Evolutionary conservation across 2,329 filamentous ascomycete genomes (phyloP).

Genomic region (Boeremia exigua): DNA sequence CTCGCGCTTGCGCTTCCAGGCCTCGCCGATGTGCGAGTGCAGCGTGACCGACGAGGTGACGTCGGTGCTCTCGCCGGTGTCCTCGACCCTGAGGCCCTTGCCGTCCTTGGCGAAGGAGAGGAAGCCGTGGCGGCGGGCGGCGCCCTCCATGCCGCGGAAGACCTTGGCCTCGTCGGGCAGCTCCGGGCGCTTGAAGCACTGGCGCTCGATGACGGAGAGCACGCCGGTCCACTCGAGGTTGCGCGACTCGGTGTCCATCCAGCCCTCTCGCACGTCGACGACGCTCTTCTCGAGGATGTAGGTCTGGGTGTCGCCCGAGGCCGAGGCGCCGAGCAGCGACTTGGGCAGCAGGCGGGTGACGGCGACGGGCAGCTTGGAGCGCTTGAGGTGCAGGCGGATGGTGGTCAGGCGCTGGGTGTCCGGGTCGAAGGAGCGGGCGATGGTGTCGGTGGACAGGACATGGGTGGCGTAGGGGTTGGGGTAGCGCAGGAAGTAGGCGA

Average conservation of each 20-base stretch:
- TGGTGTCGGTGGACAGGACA: constrained; percentile 83
- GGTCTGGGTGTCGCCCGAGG: constrained; percentile 70
- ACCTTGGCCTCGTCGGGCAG: constrained; percentile 32
- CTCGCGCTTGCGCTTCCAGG: constrained; percentile 59
- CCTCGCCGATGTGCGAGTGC: constrained; percentile 73
- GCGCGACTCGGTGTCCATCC: constrained; percentile 81
- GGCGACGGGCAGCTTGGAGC: constrained; percentile 75
- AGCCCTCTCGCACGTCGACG: constrained; percentile 79
- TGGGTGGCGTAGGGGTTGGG: constrained; percentile 85
- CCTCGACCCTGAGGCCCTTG: constrained; percentile 36
- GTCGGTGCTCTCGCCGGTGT: constrained; percentile 59
- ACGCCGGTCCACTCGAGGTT: constrained; percentile 86
- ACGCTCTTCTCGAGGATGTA: constrained; percentile 83
- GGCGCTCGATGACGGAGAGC: constrained; percentile 77
- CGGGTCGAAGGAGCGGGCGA: constrained; percentile 74
- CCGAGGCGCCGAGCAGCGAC: constrained; percentile 66
- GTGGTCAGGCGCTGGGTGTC: constrained; percentile 77
- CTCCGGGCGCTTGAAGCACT: constrained; percentile 66
- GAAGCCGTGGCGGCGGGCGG: constrained; percentile 41
- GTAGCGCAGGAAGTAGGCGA: constrained; percentile 89
- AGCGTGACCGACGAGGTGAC: constrained; percentile 78
- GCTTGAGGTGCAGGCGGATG: constrained; percentile 81
- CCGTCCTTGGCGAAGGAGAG: constrained; percentile 32
- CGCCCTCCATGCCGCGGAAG: constrained; percentile 41
- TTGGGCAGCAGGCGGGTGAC: constrained; percentile 77